These are phyloP conservation scores for Alternaria sp. DNA, from an alignment of 2,329 filamentous ascomycete genomes.

Conservation along the genomic window DNA sequence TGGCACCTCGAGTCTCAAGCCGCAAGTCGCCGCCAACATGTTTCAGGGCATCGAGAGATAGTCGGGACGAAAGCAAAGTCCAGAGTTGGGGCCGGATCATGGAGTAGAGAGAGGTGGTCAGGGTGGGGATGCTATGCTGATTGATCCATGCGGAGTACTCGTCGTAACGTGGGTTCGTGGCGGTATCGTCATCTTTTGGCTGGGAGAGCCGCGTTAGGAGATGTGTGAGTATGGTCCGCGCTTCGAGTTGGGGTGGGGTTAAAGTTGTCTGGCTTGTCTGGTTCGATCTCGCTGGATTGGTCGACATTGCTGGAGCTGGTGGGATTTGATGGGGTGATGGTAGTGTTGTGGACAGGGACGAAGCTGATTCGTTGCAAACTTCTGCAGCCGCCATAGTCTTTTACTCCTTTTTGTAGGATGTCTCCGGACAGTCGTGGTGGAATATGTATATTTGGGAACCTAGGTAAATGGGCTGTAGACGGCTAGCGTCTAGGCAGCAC, in stretches of 20 bases:
- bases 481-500: neutral
- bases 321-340: neutral
- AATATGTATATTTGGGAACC: neutral
- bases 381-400: conserved; percentile 5
- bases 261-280: conserved; percentile 12
- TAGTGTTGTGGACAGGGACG: neutral
- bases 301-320: neutral
- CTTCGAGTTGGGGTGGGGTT: conserved; percentile 32
- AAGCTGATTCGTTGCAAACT: neutral
- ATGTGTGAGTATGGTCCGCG: conserved; percentile 31
- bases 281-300: neutral
- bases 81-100: conserved; percentile 35
- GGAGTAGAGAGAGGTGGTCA: conserved; percentile 29
- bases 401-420: neutral
- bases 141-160: conserved; percentile 33
- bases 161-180: conserved; percentile 20
- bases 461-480: neutral
- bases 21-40: conserved; percentile 33
- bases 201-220: conserved; percentile 26
- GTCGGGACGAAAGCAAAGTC: conserved; percentile 29
- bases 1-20: conserved; percentile 24
- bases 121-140: conserved; percentile 21
- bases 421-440: neutral
- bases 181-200: neutral
- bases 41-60: conserved; percentile 35